Evolutionary conservation across 2,329 filamentous ascomycete genomes (phyloP).

Genomic region (Parascedosporium putredinis): DNA sequence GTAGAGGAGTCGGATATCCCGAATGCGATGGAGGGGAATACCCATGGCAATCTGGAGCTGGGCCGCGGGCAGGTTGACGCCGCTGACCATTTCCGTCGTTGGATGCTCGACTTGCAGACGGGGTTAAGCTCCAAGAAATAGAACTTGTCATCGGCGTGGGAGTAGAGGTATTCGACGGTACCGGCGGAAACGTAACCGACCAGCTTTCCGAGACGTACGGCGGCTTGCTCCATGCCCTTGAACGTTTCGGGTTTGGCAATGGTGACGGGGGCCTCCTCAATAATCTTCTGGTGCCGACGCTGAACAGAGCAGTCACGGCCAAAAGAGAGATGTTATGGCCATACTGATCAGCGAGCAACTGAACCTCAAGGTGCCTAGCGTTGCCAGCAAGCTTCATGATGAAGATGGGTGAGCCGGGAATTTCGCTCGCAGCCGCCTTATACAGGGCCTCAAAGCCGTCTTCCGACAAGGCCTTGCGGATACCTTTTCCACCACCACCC

Average conservation of each 20-base stretch:
- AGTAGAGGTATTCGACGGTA: slow-evolving; percentile 98
- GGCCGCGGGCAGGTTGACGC: slow-evolving; percentile 91
- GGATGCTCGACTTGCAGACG: slow-evolving; percentile 99
- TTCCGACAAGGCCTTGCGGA: slow-evolving; percentile 83
- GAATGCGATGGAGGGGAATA: slow-evolving; percentile 86
- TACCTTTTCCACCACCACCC: slow-evolving; percentile 98
- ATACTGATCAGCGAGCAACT: slow-evolving; percentile 95
- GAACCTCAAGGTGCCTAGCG: slow-evolving; percentile 92
- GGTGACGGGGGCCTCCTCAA: slow-evolving; percentile 95
- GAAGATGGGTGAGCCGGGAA: slow-evolving; percentile 97
- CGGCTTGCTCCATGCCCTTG: slow-evolving; percentile 91
- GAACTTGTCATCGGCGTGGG: slow-evolving; percentile 94
- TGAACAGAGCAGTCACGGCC: slow-evolving; percentile 98
- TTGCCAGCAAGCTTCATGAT: slow-evolving; percentile 99
- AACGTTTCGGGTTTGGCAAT: slow-evolving; percentile 86
- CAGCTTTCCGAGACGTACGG: slow-evolving; percentile 82
- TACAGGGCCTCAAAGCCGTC: slow-evolving; percentile 80
- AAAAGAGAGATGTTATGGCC: slow-evolving; percentile 98
- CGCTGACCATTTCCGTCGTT: slow-evolving; percentile 97
- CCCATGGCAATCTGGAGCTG: slow-evolving; percentile 99
- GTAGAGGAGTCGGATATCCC: slow-evolving; percentile 92
- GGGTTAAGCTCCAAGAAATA: slow-evolving; percentile 97
- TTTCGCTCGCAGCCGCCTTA: slow-evolving; percentile 93
- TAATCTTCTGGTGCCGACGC: slow-evolving; percentile 98
- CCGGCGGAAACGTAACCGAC: slow-evolving; percentile 98